Conservation (phyloP, 306 rosid species). For the Benincasa hispida region DNA sequence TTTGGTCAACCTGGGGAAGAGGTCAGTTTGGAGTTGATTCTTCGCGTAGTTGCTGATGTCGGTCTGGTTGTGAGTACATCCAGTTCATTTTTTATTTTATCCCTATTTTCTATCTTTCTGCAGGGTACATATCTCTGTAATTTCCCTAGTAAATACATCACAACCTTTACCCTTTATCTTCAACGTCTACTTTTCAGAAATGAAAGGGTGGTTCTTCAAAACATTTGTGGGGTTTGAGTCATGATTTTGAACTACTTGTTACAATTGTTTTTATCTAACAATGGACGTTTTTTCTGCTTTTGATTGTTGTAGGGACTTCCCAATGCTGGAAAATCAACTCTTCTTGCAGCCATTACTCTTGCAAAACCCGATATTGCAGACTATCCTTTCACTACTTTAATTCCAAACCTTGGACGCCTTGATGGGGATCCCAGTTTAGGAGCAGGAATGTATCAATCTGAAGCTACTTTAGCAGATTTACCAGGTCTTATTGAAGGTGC, state of each 20-base stretch:
- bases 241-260: background rate
- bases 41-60: constrained; percentile 93
- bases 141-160: background rate
- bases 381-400: constrained; percentile 91
- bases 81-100: background rate
- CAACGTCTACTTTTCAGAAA: background rate
- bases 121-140: background rate
- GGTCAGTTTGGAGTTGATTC: constrained; percentile 84
- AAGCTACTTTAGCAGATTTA: constrained; percentile 93
- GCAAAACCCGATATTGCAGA: constrained; percentile 95
- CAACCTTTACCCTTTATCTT: background rate
- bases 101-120: background rate
- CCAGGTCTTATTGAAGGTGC: constrained; percentile 99
- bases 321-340: constrained; percentile 96
- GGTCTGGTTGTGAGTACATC: constrained; percentile 53
- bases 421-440: constrained; percentile 96
- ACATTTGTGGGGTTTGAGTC: background rate
- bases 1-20: constrained; percentile 93
- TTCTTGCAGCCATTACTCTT: constrained; percentile 84
- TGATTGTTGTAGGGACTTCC: constrained; percentile 73
- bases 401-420: constrained; percentile 97
- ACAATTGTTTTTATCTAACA: background rate
- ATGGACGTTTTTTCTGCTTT: background rate
- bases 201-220: background rate
- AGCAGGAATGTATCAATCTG: constrained; percentile 79